Evolutionary conservation across 2,329 filamentous ascomycete species (phyloP), one percentile per base, ranked within the genome.

Genomic region (Penicillium sp.): DNA sequence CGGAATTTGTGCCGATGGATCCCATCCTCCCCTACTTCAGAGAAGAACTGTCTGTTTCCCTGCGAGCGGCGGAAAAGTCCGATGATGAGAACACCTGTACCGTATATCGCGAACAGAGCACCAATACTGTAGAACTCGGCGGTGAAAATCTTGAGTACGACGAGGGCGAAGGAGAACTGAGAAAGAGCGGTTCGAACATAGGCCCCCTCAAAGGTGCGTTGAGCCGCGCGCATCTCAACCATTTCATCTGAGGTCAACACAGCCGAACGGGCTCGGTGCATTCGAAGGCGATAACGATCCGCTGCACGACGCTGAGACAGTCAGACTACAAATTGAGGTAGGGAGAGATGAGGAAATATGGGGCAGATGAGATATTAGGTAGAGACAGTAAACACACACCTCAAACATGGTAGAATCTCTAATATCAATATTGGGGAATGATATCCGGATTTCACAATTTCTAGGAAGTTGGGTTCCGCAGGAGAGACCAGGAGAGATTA

Each of bases 131-230:
- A 97, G 79, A 99, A 97, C 71, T 97, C 94, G 50, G 87, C 84
- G 9, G 92, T 97, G 78, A 99, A 97, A 74, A 99, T 95, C 78
- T 95, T 96, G 64, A 96, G 85, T 50, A 99, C 90, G 61, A 99
- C 87, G 48, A 99, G 86, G 20, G 93, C 88, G 74, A 99, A 97
- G 55, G 89, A 93, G 79, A 97, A 97, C 70, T 97, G 92, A 3
- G 90, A 90, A 20, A 99, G 85, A 3, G 93, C 92, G 0, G 94
- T 99, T 59, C 94, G 89, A 69, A 97, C 89, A 76, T 97, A 99
- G 22, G 94, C 94, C 22, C 94, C 94, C 76, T 99, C 94, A 67
- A 97, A 99, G 2, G 94, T 99, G 53, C 94, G 86, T 73, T 99
- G 94, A 11, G 93, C 90, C 13, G 94, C 94, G 61, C 94, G 90